These are phyloP conservation scores for Gnetum montanum DNA, from an alignment of 75 land plant genomes.

Conservation along the genomic window DNA sequence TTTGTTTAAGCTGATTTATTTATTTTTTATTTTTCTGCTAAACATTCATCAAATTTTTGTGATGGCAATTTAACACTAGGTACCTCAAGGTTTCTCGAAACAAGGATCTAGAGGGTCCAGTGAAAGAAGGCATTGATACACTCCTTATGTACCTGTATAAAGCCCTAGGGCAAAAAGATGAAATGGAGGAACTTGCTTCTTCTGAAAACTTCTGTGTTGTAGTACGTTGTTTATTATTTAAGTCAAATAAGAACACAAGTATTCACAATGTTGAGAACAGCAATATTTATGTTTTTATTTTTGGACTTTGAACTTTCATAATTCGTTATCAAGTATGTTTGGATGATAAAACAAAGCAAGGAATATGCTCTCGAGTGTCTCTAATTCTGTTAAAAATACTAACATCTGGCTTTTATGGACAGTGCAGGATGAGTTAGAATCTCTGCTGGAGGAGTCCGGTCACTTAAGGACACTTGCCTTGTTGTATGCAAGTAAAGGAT, in stretches of 20 bases:
- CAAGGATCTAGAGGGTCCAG: constrained; percentile 34
- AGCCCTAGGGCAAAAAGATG: constrained; percentile 43
- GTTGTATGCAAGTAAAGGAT: constrained; percentile 85
- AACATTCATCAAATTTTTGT: too few species aligned
- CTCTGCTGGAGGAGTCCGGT: constrained; percentile 64
- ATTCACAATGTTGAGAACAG: neutral
- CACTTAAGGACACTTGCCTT: constrained; percentile 86
- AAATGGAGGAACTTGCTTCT: constrained; percentile 83
- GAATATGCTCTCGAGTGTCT: too few species aligned
- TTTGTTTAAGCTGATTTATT: too few species aligned
- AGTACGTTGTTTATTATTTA: constrained; percentile 53
- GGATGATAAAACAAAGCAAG: neutral
- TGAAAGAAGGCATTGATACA: constrained; percentile 91
- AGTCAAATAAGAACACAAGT: neutral
- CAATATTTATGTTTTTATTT: too few species aligned
- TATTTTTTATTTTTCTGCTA: too few species aligned
- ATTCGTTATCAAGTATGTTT: neutral
- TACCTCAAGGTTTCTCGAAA: constrained; percentile 51
- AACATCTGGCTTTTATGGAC: constrained; percentile 51
- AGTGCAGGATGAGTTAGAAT: constrained; percentile 98
- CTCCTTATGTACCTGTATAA: constrained; percentile 82
- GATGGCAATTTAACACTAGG: constrained; percentile 21
- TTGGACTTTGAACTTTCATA: too few species aligned
- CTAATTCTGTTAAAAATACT: too few species aligned
- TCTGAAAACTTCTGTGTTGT: constrained; percentile 74